Evolutionary conservation across 2,329 filamentous ascomycete species (phyloP).

Genomic region (Zymoseptoria pseudotritici): DNA sequence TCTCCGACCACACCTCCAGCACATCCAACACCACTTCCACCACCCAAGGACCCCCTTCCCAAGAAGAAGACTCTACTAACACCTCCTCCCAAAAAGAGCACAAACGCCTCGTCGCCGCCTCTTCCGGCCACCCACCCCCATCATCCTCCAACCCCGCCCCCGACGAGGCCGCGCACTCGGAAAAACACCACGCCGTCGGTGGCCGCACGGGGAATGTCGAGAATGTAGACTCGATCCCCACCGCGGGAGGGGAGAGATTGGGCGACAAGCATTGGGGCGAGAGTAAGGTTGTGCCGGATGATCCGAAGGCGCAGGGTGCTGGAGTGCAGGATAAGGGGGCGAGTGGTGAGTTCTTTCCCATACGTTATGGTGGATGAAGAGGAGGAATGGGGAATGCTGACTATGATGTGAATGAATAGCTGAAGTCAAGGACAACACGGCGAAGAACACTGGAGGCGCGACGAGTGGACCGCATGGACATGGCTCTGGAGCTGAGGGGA

Average conservation of each 20-base stretch:
- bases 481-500: not conserved
- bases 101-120: not conserved
- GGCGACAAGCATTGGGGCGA: conserved; percentile 30
- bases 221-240: conserved; percentile 26
- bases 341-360: not conserved
- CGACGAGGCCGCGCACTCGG: conserved; percentile 1
- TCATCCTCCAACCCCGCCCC: conserved; percentile 1
- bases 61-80: not conserved
- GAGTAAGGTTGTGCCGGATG: conserved; percentile 28
- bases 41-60: conserved; percentile 5
- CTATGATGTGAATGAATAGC: conserved; percentile 7
- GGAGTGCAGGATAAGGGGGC: not conserved
- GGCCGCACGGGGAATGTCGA: conserved; percentile 7
- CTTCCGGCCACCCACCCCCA: conserved; percentile 7
- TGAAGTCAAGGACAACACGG: conserved; percentile 22
- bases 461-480: conserved; percentile 4
- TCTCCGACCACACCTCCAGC: not conserved
- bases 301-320: conserved; percentile 9
- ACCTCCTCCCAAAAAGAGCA: not conserved
- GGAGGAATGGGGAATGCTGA: not conserved
- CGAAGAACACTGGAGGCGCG: conserved; percentile 22
- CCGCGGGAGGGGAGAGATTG: conserved; percentile 26
- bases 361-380: too few species aligned
- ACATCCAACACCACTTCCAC: not conserved
- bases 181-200: not conserved